Evolutionary conservation across 129 eudicot genomes (phyloP).

Genomic region (Tagetes patula): DNA sequence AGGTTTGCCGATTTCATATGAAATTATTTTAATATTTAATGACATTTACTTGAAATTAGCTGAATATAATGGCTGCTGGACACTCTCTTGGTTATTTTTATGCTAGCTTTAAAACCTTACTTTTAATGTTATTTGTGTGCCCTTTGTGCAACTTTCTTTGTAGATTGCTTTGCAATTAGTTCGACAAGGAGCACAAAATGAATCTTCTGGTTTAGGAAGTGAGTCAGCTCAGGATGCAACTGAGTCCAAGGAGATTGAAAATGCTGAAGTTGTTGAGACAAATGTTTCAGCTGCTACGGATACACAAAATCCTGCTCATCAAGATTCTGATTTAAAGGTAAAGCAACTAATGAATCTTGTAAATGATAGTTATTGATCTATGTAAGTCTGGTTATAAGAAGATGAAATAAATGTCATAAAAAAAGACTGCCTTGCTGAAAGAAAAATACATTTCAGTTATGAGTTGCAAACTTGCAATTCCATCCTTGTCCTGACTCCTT

Average conservation of each 20-base stretch:
- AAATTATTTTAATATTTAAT: slow-evolving; percentile 8
- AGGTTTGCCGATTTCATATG: slow-evolving; percentile 46
- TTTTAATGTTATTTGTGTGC: no score
- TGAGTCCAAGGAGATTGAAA: slow-evolving; percentile 29
- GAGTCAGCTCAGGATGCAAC: slow-evolving; percentile 25
- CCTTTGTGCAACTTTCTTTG: not conserved
- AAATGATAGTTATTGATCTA: not conserved
- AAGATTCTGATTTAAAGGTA: slow-evolving; percentile 40
- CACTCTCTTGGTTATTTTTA: no score
- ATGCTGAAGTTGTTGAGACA: slow-evolving; percentile 52
- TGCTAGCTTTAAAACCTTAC: no score
- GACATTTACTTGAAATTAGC: not conserved
- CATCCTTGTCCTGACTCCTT: no score
- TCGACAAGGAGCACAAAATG: slow-evolving; percentile 56
- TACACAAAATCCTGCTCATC: not conserved
- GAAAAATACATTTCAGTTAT: no score
- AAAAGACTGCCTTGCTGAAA: not conserved
- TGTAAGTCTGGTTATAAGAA: not conserved
- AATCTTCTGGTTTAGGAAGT: slow-evolving; percentile 38
- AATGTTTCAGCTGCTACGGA: slow-evolving; percentile 6
- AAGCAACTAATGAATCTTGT: slow-evolving; percentile 2
- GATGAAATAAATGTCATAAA: not conserved
- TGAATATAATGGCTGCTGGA: no score
- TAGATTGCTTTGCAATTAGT: slow-evolving; percentile 91
- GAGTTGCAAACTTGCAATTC: no score